A percentile compares a stretch with the other conserved stretches of the same genome.
Conservation (phyloP, 2,329 filamentous ascomycete species). For the Colletotrichum sp. region DNA sequence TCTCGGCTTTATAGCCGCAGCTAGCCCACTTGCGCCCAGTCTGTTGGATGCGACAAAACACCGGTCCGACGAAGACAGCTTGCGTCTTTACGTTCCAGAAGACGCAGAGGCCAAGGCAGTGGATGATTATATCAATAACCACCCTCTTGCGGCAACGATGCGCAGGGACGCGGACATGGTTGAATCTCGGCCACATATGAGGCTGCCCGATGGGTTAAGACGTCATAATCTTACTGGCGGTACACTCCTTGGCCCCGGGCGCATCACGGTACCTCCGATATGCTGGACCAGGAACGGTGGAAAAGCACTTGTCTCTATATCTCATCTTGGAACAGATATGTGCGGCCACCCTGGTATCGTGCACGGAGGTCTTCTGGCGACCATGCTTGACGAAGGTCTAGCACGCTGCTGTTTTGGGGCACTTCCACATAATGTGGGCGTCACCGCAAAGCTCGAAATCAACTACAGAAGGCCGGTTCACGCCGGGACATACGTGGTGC, state of each 20-base stretch:
- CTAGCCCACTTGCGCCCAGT: conserved; percentile 52
- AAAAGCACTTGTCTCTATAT: conserved; percentile 72
- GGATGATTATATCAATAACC: conserved; percentile 75
- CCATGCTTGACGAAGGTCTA: conserved; percentile 88
- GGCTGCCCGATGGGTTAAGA: conserved; percentile 75
- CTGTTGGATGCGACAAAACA: conserved; percentile 7
- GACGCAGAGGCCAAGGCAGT: conserved; percentile 64
- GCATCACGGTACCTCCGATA: conserved; percentile 81
- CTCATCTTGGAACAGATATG: conserved; percentile 78
- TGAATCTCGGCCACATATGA: conserved; percentile 86
- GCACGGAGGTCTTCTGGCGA: conserved; percentile 91
- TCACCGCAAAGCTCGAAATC: conserved; percentile 85
- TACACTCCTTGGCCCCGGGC: conserved; percentile 75
- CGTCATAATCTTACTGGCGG: conserved; percentile 82
- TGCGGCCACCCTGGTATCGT: conserved; percentile 92
- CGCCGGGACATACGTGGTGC: conserved; percentile 77
- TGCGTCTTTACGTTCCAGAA: conserved; percentile 65
- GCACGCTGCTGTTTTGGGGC: conserved; percentile 88
- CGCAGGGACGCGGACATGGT: conserved; percentile 69
- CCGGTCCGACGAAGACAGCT: conserved; percentile 70
- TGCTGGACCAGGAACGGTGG: conserved; percentile 76
- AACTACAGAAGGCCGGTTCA: conserved; percentile 84
- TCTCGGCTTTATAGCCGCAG: conserved; percentile 62
- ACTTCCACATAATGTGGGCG: conserved; percentile 81
- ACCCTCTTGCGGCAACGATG: conserved; percentile 75